phyloP scores from a whole-genome alignment of 352 stramenopile genomes.

The Phytophthora europaea region DNA sequence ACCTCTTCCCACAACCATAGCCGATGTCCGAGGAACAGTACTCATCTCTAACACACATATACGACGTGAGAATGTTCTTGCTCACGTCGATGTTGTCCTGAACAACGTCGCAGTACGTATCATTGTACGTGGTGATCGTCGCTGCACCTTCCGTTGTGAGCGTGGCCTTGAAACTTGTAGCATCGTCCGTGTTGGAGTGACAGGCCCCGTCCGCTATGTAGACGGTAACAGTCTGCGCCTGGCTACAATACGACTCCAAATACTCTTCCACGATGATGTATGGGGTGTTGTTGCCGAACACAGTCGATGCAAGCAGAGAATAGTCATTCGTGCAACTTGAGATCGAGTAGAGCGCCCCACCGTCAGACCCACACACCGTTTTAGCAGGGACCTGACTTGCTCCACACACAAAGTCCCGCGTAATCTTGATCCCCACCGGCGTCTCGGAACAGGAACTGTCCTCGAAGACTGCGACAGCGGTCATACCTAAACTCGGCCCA shows the following conservation, averaged over 20 bases:
- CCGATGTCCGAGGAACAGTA: neutral
- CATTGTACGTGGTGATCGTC: neutral
- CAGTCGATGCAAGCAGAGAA: neutral
- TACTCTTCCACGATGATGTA: slow-evolving; percentile 6
- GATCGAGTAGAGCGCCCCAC: neutral
- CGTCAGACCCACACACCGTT: neutral
- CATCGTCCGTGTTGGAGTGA: slow-evolving; percentile 7
- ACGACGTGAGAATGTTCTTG: neutral
- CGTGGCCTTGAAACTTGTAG: slow-evolving; percentile 9
- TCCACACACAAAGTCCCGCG: neutral
- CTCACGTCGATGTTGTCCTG: neutral
- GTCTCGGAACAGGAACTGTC: neutral
- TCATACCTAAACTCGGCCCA: neutral
- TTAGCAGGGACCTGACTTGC: neutral
- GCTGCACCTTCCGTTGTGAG: neutral
- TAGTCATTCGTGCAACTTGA: slow-evolving; percentile 21
- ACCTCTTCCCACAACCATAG: neutral
- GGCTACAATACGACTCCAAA: neutral
- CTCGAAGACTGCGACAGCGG: neutral
- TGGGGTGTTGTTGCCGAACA: slow-evolving; percentile 4
- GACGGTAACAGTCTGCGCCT: neutral
- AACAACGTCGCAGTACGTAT: neutral
- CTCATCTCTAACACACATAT: neutral
- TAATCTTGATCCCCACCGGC: slow-evolving; percentile 8
- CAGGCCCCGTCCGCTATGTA: neutral